Evolutionary conservation across 2,329 filamentous ascomycete genomes (phyloP).

Genomic region (Zopfia rhizophila): DNA sequence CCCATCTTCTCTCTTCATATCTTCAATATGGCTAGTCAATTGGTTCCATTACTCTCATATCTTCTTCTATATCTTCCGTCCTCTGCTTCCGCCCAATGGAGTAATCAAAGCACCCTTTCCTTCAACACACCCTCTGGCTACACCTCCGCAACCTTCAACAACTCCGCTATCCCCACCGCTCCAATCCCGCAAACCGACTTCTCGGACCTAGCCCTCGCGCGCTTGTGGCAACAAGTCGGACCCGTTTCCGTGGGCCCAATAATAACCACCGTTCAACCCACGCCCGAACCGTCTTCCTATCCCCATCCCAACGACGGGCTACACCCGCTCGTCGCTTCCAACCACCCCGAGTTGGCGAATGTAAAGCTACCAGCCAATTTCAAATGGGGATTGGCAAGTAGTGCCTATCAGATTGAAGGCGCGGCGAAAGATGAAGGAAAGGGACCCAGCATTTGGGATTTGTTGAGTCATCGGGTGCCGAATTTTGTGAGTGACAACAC

Average conservation of each 20-base stretch:
- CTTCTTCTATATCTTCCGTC: slow-evolving; percentile 27
- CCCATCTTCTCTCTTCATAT: slow-evolving; percentile 4
- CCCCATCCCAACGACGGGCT: slow-evolving; percentile 51
- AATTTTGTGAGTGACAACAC: slow-evolving; percentile 54
- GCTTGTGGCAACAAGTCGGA: slow-evolving; percentile 59
- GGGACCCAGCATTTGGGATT: slow-evolving; percentile 57
- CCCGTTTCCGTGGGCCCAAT: slow-evolving; percentile 55
- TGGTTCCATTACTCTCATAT: slow-evolving; percentile 21
- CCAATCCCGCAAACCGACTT: slow-evolving; percentile 56
- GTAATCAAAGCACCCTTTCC: slow-evolving; percentile 33
- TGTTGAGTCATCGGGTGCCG: slow-evolving; percentile 54
- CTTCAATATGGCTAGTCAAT: slow-evolving; percentile 33
- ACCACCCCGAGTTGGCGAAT: slow-evolving; percentile 42
- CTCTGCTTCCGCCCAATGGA: slow-evolving; percentile 23
- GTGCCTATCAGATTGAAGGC: slow-evolving; percentile 57
- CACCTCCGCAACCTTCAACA: slow-evolving; percentile 52
- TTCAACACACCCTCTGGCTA: slow-evolving; percentile 49
- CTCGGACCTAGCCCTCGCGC: slow-evolving; percentile 58
- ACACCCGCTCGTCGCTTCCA: slow-evolving; percentile 55
- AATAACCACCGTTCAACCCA: slow-evolving; percentile 55
- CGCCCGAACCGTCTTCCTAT: slow-evolving; percentile 54
- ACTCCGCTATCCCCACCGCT: slow-evolving; percentile 56
- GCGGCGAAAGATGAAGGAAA: slow-evolving; percentile 56
- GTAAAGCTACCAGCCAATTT: slow-evolving; percentile 56
- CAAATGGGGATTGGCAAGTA: slow-evolving; percentile 55